Conservation (phyloP, 2,329 filamentous ascomycete species). For the Diaporthe destruens region DNA sequence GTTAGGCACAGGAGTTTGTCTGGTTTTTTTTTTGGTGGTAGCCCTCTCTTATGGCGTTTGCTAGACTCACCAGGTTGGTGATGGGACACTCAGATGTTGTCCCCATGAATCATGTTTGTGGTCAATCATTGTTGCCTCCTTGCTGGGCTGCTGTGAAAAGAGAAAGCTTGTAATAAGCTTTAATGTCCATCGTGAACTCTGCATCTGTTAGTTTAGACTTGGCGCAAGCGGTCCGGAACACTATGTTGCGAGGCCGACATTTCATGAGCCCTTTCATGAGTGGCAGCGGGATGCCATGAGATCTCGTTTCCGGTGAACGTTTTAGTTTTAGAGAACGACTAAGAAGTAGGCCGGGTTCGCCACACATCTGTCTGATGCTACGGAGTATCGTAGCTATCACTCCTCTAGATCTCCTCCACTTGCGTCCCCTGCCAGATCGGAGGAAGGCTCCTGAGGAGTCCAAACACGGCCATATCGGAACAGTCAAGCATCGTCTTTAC, state of each 20-base stretch:
- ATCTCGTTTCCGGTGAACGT: neutral
- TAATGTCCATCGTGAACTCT: neutral
- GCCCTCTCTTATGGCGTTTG: conserved; percentile 5
- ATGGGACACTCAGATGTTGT: neutral
- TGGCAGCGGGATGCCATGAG: neutral
- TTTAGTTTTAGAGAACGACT: neutral
- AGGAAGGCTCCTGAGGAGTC: neutral
- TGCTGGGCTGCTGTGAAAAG: conserved; percentile 1
- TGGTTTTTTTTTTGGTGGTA: neutral
- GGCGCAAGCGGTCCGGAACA: conserved; percentile 19
- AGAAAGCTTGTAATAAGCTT: conserved; percentile 20
- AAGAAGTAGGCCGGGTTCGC: neutral
- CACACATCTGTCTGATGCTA: neutral
- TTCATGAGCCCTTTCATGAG: neutral
- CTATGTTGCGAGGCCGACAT: neutral
- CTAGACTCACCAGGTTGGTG: conserved; percentile 12
- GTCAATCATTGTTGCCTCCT: neutral
- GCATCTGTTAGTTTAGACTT: conserved; percentile 1
- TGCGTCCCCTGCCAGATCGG: neutral
- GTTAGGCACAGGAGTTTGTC: conserved; percentile 14
- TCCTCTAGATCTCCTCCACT: neutral
- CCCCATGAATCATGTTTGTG: conserved; percentile 25
- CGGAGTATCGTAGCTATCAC: neutral
- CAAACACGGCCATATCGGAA: neutral
- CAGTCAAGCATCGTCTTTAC: too few relatives aligned